Percentiles rank a stretch among this genome's conserved stretches.
Conservation (phyloP, 2,329 filamentous ascomycete species). For the Scopulariopsis brevicaulis region DNA sequence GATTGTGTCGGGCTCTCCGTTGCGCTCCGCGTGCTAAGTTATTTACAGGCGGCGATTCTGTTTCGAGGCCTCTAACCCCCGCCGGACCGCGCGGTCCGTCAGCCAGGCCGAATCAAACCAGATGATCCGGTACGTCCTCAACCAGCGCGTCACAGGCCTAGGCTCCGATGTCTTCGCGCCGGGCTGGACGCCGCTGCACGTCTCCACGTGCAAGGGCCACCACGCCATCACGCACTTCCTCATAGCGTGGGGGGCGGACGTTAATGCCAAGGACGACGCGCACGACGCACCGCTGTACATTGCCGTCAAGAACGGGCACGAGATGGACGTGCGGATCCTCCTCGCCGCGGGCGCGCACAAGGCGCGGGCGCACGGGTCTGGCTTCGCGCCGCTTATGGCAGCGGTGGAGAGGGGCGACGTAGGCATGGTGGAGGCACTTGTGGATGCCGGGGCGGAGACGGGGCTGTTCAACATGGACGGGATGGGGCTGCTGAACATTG, state of each 20-base stretch:
- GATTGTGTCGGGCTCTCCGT: too few relatives aligned
- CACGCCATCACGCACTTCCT: background rate
- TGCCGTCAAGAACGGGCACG: background rate
- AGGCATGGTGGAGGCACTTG: background rate
- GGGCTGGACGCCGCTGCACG: constrained; percentile 1
- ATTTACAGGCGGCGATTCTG: background rate
- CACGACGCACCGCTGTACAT: constrained; percentile 1
- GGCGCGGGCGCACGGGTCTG: background rate
- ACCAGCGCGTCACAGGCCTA: background rate
- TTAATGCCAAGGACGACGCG: constrained; percentile 1
- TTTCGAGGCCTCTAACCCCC: background rate
- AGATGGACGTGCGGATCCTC: background rate
- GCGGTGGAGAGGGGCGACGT: background rate
- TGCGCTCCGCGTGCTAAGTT: background rate
- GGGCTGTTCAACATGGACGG: background rate
- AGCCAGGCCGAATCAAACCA: background rate
- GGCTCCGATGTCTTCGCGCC: background rate
- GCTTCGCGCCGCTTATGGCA: constrained; percentile 6
- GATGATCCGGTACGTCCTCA: background rate
- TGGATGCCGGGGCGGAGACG: background rate
- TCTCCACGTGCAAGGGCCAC: background rate
- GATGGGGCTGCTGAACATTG: constrained; percentile 3
- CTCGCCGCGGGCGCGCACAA: background rate
- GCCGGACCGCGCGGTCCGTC: background rate
- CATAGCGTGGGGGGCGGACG: background rate